Conservation (phyloP, 2,329 filamentous ascomycete species). For the Aspergillus sp. region DNA sequence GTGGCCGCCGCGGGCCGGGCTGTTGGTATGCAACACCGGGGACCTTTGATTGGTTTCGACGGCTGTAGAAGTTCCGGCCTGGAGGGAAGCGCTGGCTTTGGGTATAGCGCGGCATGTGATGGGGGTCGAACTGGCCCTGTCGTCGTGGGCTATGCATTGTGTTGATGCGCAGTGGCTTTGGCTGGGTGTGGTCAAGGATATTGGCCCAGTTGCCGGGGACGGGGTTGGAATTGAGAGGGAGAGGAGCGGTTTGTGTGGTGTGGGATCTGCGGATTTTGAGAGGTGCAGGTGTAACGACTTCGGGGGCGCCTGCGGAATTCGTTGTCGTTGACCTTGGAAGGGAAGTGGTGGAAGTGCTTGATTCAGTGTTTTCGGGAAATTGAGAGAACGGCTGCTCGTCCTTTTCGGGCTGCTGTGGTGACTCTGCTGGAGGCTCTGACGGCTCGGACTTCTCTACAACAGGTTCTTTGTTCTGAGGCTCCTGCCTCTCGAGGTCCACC, state of each 20-base stretch:
- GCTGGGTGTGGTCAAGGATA: constrained; percentile 8
- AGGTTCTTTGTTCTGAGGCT: constrained; percentile 6
- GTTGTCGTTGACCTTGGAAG: constrained; percentile 29
- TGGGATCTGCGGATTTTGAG: constrained; percentile 27
- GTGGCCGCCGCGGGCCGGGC: constrained; percentile 32
- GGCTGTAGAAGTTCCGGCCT: constrained; percentile 19
- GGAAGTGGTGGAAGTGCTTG: not conserved
- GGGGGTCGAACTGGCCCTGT: constrained; percentile 26
- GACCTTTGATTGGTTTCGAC: constrained; percentile 30
- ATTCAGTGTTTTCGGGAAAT: not conserved
- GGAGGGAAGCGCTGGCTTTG: constrained; percentile 27
- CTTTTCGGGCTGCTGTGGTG: not conserved
- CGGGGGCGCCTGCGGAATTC: constrained; percentile 37
- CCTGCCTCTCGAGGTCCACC: constrained; percentile 30
- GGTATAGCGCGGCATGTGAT: constrained; percentile 25
- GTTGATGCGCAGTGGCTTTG: constrained; percentile 13
- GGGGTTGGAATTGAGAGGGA: constrained; percentile 23
- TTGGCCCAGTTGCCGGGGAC: constrained; percentile 21
- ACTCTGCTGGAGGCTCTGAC: not conserved
- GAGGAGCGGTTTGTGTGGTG: constrained; percentile 17
- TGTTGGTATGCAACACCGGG: constrained; percentile 22
- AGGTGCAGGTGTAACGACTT: constrained; percentile 28
- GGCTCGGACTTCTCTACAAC: not conserved
- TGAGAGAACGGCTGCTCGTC: not conserved
- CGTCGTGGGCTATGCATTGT: constrained; percentile 12